Percentiles rank a stretch among this genome's conserved stretches.
These are phyloP conservation scores for Pseudocercospora pini-densiflorae DNA, from an alignment of 2,329 filamentous ascomycete genomes.

Conservation along the genomic window DNA sequence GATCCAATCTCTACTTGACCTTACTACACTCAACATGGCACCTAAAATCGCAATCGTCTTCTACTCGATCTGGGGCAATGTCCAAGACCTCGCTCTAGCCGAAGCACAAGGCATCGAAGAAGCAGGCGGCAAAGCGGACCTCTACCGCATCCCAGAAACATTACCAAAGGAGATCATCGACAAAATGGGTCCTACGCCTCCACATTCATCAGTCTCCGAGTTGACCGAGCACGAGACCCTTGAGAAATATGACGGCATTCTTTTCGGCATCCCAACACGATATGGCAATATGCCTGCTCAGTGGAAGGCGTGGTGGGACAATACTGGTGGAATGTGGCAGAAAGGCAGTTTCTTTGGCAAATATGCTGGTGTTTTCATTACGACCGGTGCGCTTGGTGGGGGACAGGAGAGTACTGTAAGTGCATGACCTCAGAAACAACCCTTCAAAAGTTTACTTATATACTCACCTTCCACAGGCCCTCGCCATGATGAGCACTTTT, in stretches of 20 bases:
- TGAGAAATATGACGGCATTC: constrained; percentile 74
- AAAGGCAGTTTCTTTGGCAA: constrained; percentile 71
- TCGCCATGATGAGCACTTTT: constrained; percentile 79
- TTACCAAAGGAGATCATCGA: constrained; percentile 50
- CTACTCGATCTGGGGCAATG: constrained; percentile 93
- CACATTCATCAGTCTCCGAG: not conserved
- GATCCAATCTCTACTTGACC: too few species aligned
- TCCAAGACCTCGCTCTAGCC: constrained; percentile 77
- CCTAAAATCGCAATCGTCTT: constrained; percentile 84
- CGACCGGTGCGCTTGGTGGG: constrained; percentile 78
- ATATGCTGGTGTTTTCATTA: constrained; percentile 85
- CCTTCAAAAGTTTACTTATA: too few species aligned
- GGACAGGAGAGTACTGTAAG: constrained; percentile 49
- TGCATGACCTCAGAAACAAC: too few species aligned
- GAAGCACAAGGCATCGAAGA: constrained; percentile 86
- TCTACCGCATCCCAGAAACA: constrained; percentile 86
- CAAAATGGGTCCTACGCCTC: not conserved
- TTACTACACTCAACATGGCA: not conserved
- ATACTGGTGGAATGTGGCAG: constrained; percentile 80
- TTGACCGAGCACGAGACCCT: not conserved
- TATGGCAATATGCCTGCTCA: constrained; percentile 95
- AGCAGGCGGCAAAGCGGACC: constrained; percentile 76
- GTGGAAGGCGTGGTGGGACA: constrained; percentile 90
- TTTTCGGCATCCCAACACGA: constrained; percentile 89
- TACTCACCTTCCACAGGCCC: constrained; percentile 45